Base-by-base conservation (phyloP, 108 stramenopile genomes). In the Pseudonitzschia multiseries region DNA sequence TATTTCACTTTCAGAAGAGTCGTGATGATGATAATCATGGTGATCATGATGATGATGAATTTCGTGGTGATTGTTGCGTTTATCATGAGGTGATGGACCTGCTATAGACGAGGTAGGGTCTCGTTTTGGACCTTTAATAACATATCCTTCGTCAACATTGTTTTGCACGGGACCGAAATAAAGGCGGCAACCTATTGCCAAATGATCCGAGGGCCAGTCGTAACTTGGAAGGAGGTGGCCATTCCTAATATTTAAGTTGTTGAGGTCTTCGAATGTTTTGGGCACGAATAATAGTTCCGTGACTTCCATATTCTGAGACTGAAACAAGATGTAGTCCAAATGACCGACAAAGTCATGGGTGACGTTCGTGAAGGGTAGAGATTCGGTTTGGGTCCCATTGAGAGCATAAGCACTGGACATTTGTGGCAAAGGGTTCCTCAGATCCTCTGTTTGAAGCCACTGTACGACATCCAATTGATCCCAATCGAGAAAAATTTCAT, bases 171-270 rank as follows among this genome's bases (percentile, higher is more conserved):
- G 64, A 2, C 51, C 42, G 52, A 87, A 77, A 61, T 68, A 57
- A 24, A 91, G 77, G 20, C 65, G 61, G 27, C 89, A 87, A 20
- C 94, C 94, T 36, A 95, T 84, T 17, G 88, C 91, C 72, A 95
- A 72, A 69, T 92, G 94, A 75, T 95, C 94, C 76, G 86, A 87
- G 12, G 94, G 94, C 94, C 94, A 95, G 40, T 75, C 70, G 44
- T 79, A 66, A 68, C 90, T 91, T 8, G 91, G 94, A 31, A 95
- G 69, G 26, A 95, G 79, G 74, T 95, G 91, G 2, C 91, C 94
- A 54, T 81, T 79, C 8, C 17, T 22, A 44, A 82, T 65, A 27
- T 68, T 59, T 31, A 43, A 67, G 22, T 65, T 57, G 41, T 87
- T 87, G 54, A 95, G 70, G 26, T 85, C 81, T 17, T 66, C 62